Base-by-base conservation (phyloP, 1,139 yeast species). In the Meyerozyma guilliermondii region DNA sequence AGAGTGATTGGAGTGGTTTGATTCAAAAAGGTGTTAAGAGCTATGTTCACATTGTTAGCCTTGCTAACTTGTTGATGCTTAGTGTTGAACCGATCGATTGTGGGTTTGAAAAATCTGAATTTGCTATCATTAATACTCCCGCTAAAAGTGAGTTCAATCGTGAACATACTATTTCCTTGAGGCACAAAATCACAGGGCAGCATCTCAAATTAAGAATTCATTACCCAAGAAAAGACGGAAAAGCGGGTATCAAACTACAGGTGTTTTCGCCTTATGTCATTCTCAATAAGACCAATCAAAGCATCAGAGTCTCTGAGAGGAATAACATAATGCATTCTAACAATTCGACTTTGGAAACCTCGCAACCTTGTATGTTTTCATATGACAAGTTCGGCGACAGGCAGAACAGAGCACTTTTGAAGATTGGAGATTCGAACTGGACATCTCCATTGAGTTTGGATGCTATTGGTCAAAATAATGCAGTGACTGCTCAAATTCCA, bases 201-300 rank as follows among this genome's bases (percentile, higher is more conserved):
- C 60, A 71, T 17, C 65, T 92, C 43, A 76, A 76, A 42, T 67
- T 92, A 38, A 73, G 74, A 28, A 68, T 92, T 5, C 83, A 81
- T 48, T 92, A 89, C 56, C 79, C 79, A 54, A 76, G 55, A 63
- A 74, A 50, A 41, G 53, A 54, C 20, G 50, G 51, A 1, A 62
- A 60, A 17, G 71, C 76, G 41, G 83, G 86, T 46, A 60, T 79
- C 41, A 78, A 71, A 53, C 76, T 89, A 1, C 78, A 80, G n/a
- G 71, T 92, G 13, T 89, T 80, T 57, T 70, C 96, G 0, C 98
- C 98, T 0, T 92, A 92, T 55, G 73, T 92, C 38, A 65, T 92
- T 27, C 70, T 91, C 49, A 94, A 94, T 62, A 74, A 86, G 55
- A 87, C 96, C 0, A 89, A 87, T 1, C 76, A 77, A 50, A 80